Percentiles rank a stretch among this genome's conserved stretches.
These are phyloP conservation scores for Nakazawaea wickerhamii DNA, from an alignment of 805 yeast species.

Conservation along the genomic window DNA sequence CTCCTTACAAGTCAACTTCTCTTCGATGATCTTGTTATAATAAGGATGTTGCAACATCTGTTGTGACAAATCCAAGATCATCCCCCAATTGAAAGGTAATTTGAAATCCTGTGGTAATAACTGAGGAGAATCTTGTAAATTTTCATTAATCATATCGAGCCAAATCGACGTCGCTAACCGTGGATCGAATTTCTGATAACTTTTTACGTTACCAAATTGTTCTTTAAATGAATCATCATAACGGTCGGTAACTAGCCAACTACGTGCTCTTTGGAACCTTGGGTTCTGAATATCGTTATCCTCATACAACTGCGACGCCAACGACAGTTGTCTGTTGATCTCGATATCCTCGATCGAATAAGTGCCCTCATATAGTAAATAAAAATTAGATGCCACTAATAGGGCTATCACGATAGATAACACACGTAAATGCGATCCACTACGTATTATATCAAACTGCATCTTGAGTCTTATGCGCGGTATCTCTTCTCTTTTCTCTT, in stretches of 20 bases:
- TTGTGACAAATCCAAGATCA: not conserved
- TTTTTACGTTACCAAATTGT: not conserved
- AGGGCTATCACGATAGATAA: not conserved
- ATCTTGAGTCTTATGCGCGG: too few species aligned
- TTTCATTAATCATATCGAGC: slow-evolving; percentile 15
- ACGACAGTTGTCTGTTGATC: slow-evolving; percentile 1
- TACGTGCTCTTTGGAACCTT: slow-evolving; percentile 6
- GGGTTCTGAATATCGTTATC: slow-evolving; percentile 5
- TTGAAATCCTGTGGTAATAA: slow-evolving; percentile 14
- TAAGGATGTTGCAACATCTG: not conserved
- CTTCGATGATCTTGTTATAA: not conserved
- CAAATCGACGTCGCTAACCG: slow-evolving; percentile 18
- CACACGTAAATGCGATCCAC: not conserved
- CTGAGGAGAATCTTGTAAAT: slow-evolving; percentile 10
- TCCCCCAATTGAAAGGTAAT: slow-evolving; percentile 25
- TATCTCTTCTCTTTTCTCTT: too few species aligned
- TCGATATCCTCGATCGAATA: not conserved
- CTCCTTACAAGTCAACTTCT: not conserved
- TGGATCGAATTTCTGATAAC: slow-evolving; percentile 15
- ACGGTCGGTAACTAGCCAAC: slow-evolving; percentile 3
- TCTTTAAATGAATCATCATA: not conserved
- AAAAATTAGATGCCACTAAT: not conserved
- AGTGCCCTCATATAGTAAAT: not conserved
- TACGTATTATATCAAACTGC: not conserved
- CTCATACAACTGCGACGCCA: not conserved